These are phyloP conservation scores for Schizosaccharomyces pombe DNA, from an alignment of 805 yeast genomes.

Conservation along the genomic window DNA sequence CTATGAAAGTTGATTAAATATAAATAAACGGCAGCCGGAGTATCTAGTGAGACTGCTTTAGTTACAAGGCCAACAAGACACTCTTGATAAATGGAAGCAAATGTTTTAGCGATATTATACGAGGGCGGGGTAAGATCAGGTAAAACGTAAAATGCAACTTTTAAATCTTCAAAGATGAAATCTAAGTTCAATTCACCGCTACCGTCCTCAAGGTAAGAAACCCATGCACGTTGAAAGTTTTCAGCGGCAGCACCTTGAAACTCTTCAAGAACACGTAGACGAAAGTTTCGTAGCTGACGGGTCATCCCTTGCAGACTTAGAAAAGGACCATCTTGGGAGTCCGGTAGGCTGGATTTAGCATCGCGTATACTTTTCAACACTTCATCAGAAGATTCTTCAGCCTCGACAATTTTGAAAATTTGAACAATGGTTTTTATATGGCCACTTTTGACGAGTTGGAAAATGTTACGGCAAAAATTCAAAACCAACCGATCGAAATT, in stretches of 20 bases:
- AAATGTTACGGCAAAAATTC: constrained; percentile 41
- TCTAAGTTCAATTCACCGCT: constrained; percentile 17
- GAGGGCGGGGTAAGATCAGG: constrained; percentile 37
- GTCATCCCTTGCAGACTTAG: constrained; percentile 6
- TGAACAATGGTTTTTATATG: constrained; percentile 47
- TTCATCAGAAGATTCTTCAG: constrained; percentile 54
- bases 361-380: constrained; percentile 17
- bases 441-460: constrained; percentile 49
- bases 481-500: constrained; percentile 40
- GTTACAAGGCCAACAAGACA: not conserved
- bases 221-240: constrained; percentile 21
- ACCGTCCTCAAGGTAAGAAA: no score
- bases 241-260: constrained; percentile 9
- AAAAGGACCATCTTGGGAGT: not conserved
- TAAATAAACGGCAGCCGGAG: constrained; percentile 55
- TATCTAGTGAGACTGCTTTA: constrained; percentile 21
- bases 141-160: constrained; percentile 37
- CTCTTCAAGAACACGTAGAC: constrained; percentile 5
- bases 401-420: constrained; percentile 51
- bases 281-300: not conserved
- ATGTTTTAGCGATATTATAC: constrained; percentile 51
- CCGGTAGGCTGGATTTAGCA: constrained; percentile 8
- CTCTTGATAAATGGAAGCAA: constrained; percentile 17
- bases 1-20: constrained; percentile 57
- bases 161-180: constrained; percentile 66